Conservation (phyloP, 2,329 filamentous ascomycete genomes). For the Cadophora gregata region DNA sequence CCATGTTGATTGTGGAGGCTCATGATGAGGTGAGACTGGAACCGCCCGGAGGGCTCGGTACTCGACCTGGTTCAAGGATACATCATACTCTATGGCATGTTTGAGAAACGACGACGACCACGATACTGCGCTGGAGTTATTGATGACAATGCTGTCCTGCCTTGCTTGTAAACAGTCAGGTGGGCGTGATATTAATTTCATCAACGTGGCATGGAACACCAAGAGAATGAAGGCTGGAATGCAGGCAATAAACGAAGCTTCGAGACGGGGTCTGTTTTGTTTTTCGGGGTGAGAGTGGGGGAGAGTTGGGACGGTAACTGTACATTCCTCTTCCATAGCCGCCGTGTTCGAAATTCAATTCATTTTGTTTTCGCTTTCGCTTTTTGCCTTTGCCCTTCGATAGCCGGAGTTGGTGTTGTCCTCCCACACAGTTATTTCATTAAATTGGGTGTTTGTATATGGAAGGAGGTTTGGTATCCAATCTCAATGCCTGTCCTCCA, state of each 20-base stretch:
- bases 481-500: slow-evolving; percentile 4
- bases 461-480: neutral
- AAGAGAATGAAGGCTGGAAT: neutral
- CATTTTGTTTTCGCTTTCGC: neutral
- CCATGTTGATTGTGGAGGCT: slow-evolving; percentile 1
- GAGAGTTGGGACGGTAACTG: neutral
- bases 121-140: neutral
- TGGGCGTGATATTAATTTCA: neutral
- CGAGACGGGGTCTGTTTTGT: neutral
- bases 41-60: slow-evolving; percentile 9
- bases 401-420: neutral
- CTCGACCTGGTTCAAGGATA: neutral
- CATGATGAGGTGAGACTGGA: neutral
- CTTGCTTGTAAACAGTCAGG: slow-evolving; percentile 1
- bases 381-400: neutral
- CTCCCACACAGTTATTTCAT: neutral
- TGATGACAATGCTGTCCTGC: neutral
- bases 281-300: neutral
- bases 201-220: neutral
- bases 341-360: neutral
- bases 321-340: neutral
- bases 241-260: neutral
- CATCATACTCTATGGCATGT: neutral
- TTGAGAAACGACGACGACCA: neutral
- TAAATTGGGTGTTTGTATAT: neutral